A percentile compares a stretch with the other conserved stretches of the same genome.
These are phyloP conservation scores for Tieghemostelium lacteum DNA, from an alignment of 78 protist species.

Conservation along the genomic window DNA sequence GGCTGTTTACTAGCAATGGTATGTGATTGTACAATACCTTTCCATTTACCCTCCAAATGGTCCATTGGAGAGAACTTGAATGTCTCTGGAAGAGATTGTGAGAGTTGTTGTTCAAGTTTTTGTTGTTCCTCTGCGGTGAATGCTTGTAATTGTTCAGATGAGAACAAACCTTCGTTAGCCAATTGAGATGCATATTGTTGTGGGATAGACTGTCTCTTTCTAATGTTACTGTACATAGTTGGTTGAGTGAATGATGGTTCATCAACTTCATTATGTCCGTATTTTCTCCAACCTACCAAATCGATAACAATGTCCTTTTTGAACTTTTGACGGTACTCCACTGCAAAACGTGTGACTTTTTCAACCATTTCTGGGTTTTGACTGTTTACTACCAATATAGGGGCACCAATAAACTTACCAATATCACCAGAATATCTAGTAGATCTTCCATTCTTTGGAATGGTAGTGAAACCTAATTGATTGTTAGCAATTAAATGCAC, in stretches of 20 bases:
- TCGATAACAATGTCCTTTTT: constrained; percentile 92
- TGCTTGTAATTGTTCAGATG: background rate
- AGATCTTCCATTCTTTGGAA: constrained; percentile 72
- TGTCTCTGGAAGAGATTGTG: constrained; percentile 1
- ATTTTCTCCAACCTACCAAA: constrained; percentile 90
- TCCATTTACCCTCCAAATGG: constrained; percentile 72
- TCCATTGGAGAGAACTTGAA: constrained; percentile 62
- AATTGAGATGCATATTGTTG: constrained; percentile 54
- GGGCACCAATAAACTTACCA: constrained; percentile 86
- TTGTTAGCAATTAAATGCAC: constrained; percentile 95
- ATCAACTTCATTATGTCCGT: constrained; percentile 96
- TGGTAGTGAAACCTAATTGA: constrained; percentile 94
- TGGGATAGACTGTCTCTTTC: constrained; percentile 63
- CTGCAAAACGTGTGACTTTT: constrained; percentile 70
- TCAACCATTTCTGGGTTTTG: constrained; percentile 91
- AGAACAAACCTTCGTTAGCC: constrained; percentile 5
- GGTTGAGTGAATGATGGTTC: constrained; percentile 98
- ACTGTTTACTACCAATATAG: constrained; percentile 95
- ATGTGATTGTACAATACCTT: constrained; percentile 25
- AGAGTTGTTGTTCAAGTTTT: constrained; percentile 41
- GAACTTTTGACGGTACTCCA: constrained; percentile 87
- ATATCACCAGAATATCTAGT: constrained; percentile 87
- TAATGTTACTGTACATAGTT: constrained; percentile 90
- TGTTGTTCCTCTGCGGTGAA: constrained; percentile 33
- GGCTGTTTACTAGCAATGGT: constrained; percentile 1